Evolutionary conservation across 495 filamentous ascomycete genomes (phyloP), one percentile per base, ranked within the genome.

Genomic region (Neurospora sp.): DNA sequence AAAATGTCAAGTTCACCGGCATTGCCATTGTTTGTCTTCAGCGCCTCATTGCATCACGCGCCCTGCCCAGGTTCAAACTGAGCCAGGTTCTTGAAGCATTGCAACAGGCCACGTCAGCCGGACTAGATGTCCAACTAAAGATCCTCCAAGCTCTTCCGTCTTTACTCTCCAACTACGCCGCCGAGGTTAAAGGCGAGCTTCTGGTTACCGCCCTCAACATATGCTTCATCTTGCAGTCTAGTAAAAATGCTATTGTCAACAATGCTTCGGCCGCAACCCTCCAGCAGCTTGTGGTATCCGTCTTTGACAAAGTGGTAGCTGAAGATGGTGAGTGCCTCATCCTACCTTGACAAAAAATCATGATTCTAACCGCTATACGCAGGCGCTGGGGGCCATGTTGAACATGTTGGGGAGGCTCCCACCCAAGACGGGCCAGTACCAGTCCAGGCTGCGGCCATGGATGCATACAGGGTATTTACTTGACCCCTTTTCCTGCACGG

Each of bases 141-240:
- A 96, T 98, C 39, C 84, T 99, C 20, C 96, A 99, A 79, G 92
- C 94, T 0, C 83, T 99, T 39, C 96, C 96, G n/a, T 91, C 94
- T 1, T 78, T 99, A 44, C 83, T 98, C 8, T 94, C 98, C 75
- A 96, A 96, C 79, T 98, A 98, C 82, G 90, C 93, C 0, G 87
- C 87, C 71, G 91, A 94, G 59, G 81, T 99, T 38, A 89, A 89
- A 70, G 93, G 92, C 3, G 91, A 94, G 69, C 86, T 97, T 18
- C 86, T 98, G 44, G 91, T 90, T 40, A 92, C 87, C 37, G 89
- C 92, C 3, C 85, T 99, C 74, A 92, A 96, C 78, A 92, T 97
- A 80, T 98, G 96, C 81, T 94, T 94, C 42, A 91, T 91, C 68
- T 80, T 99, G 61, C 94, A 98, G 81, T 90, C 89, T 38, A 94